Percentiles rank a stretch among this genome's conserved stretches.
These are phyloP conservation scores for Chaetothyriales sp. DNA, from an alignment of 2,329 filamentous ascomycete genomes.

Conservation along the genomic window DNA sequence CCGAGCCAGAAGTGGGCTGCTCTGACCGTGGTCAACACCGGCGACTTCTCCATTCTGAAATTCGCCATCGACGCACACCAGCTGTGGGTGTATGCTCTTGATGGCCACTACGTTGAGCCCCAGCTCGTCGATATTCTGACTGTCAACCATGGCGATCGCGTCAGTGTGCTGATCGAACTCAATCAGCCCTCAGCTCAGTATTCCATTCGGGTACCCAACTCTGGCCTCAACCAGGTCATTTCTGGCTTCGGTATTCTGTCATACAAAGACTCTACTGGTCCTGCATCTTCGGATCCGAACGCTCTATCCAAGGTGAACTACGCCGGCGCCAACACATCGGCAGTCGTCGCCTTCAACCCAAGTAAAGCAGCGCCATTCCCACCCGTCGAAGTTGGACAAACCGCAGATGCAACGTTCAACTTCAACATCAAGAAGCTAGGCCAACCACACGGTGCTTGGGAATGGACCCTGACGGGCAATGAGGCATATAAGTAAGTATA, in stretches of 20 bases:
- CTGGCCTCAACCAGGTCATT: slow-evolving; percentile 39
- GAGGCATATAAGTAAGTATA: slow-evolving; percentile 14
- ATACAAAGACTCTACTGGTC: slow-evolving; percentile 21
- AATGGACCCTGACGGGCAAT: slow-evolving; percentile 39
- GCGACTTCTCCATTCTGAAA: slow-evolving; percentile 21
- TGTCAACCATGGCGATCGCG: slow-evolving; percentile 27
- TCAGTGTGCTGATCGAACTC: slow-evolving; percentile 28
- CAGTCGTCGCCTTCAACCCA: slow-evolving; percentile 33
- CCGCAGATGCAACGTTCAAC: slow-evolving; percentile 34
- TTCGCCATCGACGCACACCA: slow-evolving; percentile 32
- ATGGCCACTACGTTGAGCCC: slow-evolving; percentile 30
- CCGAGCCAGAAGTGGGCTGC: slow-evolving; percentile 23
- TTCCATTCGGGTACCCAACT: slow-evolving; percentile 35
- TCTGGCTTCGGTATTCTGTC: slow-evolving; percentile 37
- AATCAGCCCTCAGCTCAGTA: slow-evolving; percentile 25
- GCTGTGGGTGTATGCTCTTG: slow-evolving; percentile 31
- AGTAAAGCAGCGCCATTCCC: slow-evolving; percentile 34
- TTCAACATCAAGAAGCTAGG: slow-evolving; percentile 19
- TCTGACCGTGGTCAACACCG: slow-evolving; percentile 26
- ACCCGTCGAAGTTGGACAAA: slow-evolving; percentile 27
- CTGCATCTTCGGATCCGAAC: slow-evolving; percentile 12
- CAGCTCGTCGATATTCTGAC: slow-evolving; percentile 23
- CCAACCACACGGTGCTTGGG: slow-evolving; percentile 29
- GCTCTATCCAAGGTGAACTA: slow-evolving; percentile 36
- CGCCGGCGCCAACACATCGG: slow-evolving; percentile 29